phyloP scores from a whole-genome alignment of 108 stramenopile genomes.

The Cyclotella distinguenda region DNA sequence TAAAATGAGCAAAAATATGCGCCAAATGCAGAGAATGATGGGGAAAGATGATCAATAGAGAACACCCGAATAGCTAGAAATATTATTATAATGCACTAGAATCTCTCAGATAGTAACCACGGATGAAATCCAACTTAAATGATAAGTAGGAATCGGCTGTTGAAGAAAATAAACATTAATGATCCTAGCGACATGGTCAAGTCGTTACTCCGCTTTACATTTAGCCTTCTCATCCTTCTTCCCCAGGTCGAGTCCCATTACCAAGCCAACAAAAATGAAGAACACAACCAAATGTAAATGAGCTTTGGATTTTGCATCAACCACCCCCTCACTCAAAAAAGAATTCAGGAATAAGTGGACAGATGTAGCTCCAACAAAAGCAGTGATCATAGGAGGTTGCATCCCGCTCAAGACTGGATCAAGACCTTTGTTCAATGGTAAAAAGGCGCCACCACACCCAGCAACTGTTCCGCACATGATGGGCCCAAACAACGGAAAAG shows the following conservation, averaged over 20 bases:
- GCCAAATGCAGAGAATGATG: conserved; percentile 75
- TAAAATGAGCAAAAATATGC: conserved; percentile 77
- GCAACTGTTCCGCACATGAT: conserved; percentile 87
- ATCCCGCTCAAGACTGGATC: conserved; percentile 78
- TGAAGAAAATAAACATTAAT: neutral
- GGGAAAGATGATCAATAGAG: conserved; percentile 46
- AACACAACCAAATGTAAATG: conserved; percentile 68
- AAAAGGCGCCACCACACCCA: conserved; percentile 88
- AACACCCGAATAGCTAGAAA: neutral
- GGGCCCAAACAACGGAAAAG: conserved; percentile 84
- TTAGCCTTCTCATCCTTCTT: conserved; percentile 17
- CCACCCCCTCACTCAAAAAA: conserved; percentile 62
- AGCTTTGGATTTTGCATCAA: conserved; percentile 63
- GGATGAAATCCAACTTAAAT: too few species aligned
- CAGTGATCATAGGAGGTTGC: conserved; percentile 74
- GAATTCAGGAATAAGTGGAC: conserved; percentile 75
- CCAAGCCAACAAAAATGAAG: conserved; percentile 68
- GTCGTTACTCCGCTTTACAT: conserved; percentile 33
- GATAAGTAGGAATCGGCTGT: neutral
- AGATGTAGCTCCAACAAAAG: conserved; percentile 70
- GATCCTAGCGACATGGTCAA: neutral
- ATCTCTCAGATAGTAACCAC: too few species aligned
- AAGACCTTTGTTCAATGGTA: conserved; percentile 87
- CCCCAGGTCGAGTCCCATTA: conserved; percentile 31
- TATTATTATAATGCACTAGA: too few species aligned